Base-by-base conservation (phyloP, 495 filamentous ascomycete species). In the Penicillium soppii region DNA sequence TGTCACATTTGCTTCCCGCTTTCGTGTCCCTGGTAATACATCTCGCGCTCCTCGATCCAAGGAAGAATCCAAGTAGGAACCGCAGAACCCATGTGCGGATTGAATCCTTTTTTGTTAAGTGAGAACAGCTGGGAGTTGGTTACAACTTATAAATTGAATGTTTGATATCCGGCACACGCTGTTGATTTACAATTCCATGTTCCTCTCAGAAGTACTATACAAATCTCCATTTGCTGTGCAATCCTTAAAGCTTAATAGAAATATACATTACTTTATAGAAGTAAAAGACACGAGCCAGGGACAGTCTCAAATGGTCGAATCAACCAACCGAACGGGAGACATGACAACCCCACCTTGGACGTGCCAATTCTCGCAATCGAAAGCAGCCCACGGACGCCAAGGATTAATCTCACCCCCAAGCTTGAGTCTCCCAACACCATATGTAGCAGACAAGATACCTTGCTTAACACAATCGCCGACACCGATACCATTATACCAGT, bases 401-500 rank as follows among this genome's bases (percentile, higher is more conserved):
- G 23, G n/a, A 21, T 42, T 35, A 4, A 8, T 8, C 17, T 23
- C 58, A 37, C 62, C 53, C 1, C 47, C 47, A 30, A 80, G 46
- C 30, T 63, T 69, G 53, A 58, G 26, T 6, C 56, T 56, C 10
- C 70, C 71, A 21, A 68, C 55, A 0, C 73, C 69, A 47, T 59
- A 67, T 0, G 62, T 52, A 15, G 67, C 55, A 19, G 74, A 67
- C 19, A 77, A 22, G 49, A 71, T 66, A 13, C 54, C 74, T 57
- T 74, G 71, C 20, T 62, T 62, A 25, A 89, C 61, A 67, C 85
- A 88, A 65, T 88, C 86, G 52, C 83, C 83, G 29, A 89, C 73
- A 13, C 86, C 81, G 2, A 85, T 75, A 2, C 75, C 74, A 16
- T 53, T 71, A 70, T 91, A 96, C 69, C 86, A 92, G 47, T 78